Conservation (phyloP, 2,329 filamentous ascomycete genomes). For the Fusarium sp. region DNA sequence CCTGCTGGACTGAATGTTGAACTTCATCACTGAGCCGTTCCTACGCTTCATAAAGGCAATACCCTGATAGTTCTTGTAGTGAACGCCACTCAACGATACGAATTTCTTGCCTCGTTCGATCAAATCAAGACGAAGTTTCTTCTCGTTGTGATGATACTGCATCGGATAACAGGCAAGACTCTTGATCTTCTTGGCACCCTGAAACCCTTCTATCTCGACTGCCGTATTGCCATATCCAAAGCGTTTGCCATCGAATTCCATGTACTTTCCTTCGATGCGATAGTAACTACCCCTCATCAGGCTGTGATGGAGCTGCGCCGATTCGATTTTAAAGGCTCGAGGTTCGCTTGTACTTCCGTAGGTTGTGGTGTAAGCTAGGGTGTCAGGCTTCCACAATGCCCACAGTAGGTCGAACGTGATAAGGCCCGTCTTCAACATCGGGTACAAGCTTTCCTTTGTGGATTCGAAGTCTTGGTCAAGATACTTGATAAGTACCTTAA, state of each 20-base stretch:
- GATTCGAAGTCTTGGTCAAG: slow-evolving; percentile 85
- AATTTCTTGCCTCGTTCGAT: slow-evolving; percentile 88
- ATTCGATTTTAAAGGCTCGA: slow-evolving; percentile 83
- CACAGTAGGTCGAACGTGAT: slow-evolving; percentile 91
- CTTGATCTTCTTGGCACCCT: slow-evolving; percentile 84
- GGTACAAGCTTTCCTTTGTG: slow-evolving; percentile 80
- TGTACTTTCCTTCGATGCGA: slow-evolving; percentile 79
- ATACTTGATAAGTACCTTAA: slow-evolving; percentile 80
- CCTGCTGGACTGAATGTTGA: slow-evolving; percentile 87
- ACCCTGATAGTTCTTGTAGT: slow-evolving; percentile 85
- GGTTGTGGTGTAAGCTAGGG: slow-evolving; percentile 79
- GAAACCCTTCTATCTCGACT: slow-evolving; percentile 78
- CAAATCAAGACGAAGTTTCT: slow-evolving; percentile 71
- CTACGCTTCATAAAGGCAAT: slow-evolving; percentile 88
- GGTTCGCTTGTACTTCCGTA: slow-evolving; percentile 83
- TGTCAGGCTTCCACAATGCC: slow-evolving; percentile 90
- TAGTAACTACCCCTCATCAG: slow-evolving; percentile 82
- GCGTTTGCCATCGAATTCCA: slow-evolving; percentile 89
- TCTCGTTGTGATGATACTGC: slow-evolving; percentile 80
- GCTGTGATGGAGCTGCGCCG: slow-evolving; percentile 74
- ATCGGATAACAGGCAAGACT: slow-evolving; percentile 82
- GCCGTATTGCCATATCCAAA: slow-evolving; percentile 81
- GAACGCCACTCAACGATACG: slow-evolving; percentile 80
- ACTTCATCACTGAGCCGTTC: slow-evolving; percentile 70
- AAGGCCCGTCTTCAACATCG: slow-evolving; percentile 81